phyloP scores from a whole-genome alignment of 352 stramenopile genomes.

The Thraustochytrium striatum region DNA sequence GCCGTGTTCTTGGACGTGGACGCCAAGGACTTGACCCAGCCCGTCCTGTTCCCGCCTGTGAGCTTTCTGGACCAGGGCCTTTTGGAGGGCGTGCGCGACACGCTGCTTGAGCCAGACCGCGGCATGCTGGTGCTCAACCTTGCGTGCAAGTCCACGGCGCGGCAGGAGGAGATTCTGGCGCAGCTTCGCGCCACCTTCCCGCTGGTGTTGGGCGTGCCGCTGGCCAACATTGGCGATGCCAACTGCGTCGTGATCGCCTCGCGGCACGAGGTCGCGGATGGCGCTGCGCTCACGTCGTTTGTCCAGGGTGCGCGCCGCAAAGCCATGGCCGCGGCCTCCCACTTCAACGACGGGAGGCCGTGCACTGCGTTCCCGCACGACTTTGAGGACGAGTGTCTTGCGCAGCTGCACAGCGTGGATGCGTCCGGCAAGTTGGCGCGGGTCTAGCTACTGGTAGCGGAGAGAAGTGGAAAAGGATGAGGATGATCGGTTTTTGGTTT shows the following conservation, averaged over 20 bases:
- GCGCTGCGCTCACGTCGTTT: too few relatives aligned
- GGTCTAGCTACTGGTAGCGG: too few relatives aligned
- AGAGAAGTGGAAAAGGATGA: too few relatives aligned
- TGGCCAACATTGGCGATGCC: conserved; percentile 33
- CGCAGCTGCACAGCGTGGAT: too few relatives aligned
- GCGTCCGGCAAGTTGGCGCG: too few relatives aligned
- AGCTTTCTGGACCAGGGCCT: conserved; percentile 63
- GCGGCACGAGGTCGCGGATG: too few relatives aligned
- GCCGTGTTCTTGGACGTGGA: conserved; percentile 72
- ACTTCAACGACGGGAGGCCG: too few relatives aligned
- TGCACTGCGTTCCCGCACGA: too few relatives aligned
- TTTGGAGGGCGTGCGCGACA: conserved; percentile 55
- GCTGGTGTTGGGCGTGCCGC: neutral
- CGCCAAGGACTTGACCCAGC: conserved; percentile 63
- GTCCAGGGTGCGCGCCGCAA: too few relatives aligned
- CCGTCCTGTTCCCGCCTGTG: conserved; percentile 66
- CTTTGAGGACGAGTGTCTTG: too few relatives aligned
- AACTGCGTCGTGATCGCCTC: conserved; percentile 27
- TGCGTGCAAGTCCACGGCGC: conserved; percentile 49
- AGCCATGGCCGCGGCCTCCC: too few relatives aligned
- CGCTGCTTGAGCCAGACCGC: conserved; percentile 52
- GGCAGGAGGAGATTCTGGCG: neutral
- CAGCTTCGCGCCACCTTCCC: neutral
- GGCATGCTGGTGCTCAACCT: conserved; percentile 68
- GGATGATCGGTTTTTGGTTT: too few relatives aligned